Percentiles rank a stretch among this genome's conserved stretches.
These are phyloP conservation scores for Eleusine indica DNA, from an alignment of 176 grass and related monocot species.

Conservation along the genomic window DNA sequence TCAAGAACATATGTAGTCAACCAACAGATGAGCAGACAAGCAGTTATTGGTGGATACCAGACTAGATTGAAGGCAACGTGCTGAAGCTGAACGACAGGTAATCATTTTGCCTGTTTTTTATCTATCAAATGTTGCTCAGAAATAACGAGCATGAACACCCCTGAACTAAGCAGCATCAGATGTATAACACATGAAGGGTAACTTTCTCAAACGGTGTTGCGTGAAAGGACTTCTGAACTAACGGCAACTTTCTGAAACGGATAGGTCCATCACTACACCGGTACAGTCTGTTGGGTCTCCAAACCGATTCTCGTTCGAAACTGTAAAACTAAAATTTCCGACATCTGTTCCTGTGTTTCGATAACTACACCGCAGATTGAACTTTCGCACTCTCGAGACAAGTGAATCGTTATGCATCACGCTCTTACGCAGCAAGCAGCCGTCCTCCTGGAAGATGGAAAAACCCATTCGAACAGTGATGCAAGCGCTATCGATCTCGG, in stretches of 20 bases:
- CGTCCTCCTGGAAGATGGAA: conserved; percentile 4
- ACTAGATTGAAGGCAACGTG: neutral
- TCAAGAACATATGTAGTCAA: neutral
- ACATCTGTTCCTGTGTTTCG: neutral
- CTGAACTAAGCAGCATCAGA: neutral
- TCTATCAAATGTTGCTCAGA: neutral
- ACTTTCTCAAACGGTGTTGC: neutral
- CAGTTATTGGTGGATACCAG: neutral
- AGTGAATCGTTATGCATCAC: neutral
- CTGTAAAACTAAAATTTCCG: neutral
- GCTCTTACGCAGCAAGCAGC: neutral
- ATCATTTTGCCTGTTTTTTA: neutral
- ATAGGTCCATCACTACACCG: neutral
- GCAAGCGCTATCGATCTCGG: conserved; percentile 1
- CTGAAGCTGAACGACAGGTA: neutral
- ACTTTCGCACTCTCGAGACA: neutral
- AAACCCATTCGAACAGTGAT: conserved; percentile 14
- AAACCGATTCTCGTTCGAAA: neutral
- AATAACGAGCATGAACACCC: too few relatives aligned
- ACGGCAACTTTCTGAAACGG: neutral
- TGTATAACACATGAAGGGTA: neutral
- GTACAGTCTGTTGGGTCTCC: neutral
- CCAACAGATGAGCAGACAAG: neutral
- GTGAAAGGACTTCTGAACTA: conserved; percentile 21
- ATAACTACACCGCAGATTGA: neutral